Evolutionary conservation across 768 basidiomycete genomes (phyloP).

Genomic region (Leccinellum luteum): DNA sequence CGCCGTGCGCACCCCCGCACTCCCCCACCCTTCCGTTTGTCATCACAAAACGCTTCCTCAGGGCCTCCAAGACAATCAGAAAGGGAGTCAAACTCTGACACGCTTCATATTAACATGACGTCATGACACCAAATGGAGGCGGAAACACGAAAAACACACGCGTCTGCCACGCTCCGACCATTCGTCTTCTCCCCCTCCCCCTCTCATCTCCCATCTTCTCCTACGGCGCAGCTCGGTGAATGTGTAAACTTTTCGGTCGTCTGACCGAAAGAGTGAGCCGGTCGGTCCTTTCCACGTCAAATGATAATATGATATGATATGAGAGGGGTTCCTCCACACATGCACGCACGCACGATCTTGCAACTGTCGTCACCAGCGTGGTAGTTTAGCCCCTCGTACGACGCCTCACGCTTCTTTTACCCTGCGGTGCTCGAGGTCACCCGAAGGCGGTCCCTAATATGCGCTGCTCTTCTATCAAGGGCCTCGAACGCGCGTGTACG

Average conservation of each 20-base stretch:
- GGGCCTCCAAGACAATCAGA: constrained; percentile 16
- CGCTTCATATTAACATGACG: constrained; percentile 9
- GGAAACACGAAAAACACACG: constrained; percentile 23
- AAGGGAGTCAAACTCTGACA: not conserved
- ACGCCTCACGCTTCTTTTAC: constrained; percentile 5
- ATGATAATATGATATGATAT: constrained; percentile 5
- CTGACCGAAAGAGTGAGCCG: constrained; percentile 1
- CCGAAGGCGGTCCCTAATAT: constrained; percentile 1
- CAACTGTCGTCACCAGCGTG: not conserved
- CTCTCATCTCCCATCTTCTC: not conserved
- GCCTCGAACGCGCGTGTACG: constrained; percentile 13
- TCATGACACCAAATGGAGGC: constrained; percentile 18
- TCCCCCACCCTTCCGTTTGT: constrained; percentile 14
- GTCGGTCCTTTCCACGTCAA: not conserved
- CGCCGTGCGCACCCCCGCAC: constrained; percentile 15
- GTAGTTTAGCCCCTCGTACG: not conserved
- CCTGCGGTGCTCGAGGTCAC: constrained; percentile 2
- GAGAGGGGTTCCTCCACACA: not conserved
- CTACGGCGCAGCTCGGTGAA: not conserved
- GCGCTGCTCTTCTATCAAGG: not conserved
- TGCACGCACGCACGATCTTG: not conserved
- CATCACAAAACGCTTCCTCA: constrained; percentile 13
- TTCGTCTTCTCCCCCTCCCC: not conserved
- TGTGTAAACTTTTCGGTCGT: not conserved
- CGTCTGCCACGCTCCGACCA: constrained; percentile 19